Evolutionary conservation across 2,329 filamentous ascomycete genomes (phyloP).

Genomic region (Dothideomycetes sp.): DNA sequence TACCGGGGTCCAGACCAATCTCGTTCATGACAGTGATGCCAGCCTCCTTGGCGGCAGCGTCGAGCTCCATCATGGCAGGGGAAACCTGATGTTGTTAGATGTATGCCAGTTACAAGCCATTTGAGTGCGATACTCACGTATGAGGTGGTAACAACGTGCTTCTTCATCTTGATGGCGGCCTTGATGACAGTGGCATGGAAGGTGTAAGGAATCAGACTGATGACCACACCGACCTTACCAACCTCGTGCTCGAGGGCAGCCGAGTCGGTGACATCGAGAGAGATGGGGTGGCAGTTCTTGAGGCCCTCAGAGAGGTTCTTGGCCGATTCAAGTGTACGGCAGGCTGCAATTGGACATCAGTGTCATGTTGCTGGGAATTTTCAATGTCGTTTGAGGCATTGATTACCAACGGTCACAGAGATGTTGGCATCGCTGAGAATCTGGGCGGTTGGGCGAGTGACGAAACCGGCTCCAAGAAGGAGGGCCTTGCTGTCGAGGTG

Average conservation of each 20-base stretch:
- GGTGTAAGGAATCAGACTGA: constrained; percentile 76
- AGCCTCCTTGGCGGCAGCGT: constrained; percentile 72
- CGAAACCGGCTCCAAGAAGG: constrained; percentile 45
- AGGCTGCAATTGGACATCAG: constrained; percentile 52
- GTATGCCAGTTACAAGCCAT: background rate
- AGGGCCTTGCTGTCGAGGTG: constrained; percentile 32
- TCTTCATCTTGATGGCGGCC: constrained; percentile 85
- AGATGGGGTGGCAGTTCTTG: constrained; percentile 64
- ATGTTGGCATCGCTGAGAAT: constrained; percentile 49
- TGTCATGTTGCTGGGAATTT: background rate
- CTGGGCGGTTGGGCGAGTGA: constrained; percentile 50
- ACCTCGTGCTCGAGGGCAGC: constrained; percentile 72
- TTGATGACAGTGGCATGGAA: constrained; percentile 86
- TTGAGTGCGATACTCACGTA: constrained; percentile 67
- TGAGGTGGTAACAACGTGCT: constrained; percentile 89
- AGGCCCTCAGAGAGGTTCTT: constrained; percentile 65
- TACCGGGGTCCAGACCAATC: constrained; percentile 67
- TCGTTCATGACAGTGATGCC: constrained; percentile 98
- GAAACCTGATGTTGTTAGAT: constrained; percentile 34
- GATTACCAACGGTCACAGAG: constrained; percentile 47
- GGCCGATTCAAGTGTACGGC: constrained; percentile 69
- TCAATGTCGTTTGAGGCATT: background rate
- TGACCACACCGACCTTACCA: constrained; percentile 51
- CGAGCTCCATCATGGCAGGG: constrained; percentile 83
- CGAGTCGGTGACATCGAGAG: constrained; percentile 73